phyloP scores from a whole-genome alignment of 2,329 filamentous ascomycete species.

The Fusarium sp. region DNA sequence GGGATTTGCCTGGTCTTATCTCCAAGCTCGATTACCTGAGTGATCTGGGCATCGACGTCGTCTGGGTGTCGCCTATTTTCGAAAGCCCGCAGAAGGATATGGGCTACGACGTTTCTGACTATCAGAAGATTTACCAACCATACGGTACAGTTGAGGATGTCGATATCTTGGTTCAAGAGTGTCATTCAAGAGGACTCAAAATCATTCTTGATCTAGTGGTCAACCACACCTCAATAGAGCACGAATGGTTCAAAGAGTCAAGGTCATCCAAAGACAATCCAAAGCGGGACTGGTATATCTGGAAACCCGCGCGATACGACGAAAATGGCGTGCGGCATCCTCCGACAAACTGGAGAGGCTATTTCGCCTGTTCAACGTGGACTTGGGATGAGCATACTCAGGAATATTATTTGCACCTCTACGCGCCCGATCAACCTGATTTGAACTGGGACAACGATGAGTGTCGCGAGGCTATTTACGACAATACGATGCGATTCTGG shows the following conservation, averaged over 20 bases:
- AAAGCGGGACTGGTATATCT: conserved; percentile 75
- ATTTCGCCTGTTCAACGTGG: conserved; percentile 65
- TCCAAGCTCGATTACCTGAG: conserved; percentile 74
- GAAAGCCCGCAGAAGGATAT: conserved; percentile 75
- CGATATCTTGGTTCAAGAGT: conserved; percentile 70
- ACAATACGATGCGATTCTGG: conserved; percentile 78
- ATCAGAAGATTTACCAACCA: conserved; percentile 73
- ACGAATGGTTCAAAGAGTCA: conserved; percentile 70
- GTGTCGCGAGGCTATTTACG: conserved; percentile 76
- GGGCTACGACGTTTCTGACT: conserved; percentile 81
- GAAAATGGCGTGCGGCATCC: conserved; percentile 66
- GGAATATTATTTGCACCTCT: conserved; percentile 72
- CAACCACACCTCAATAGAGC: conserved; percentile 73
- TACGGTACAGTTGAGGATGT: conserved; percentile 78
- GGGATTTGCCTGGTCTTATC: conserved; percentile 74
- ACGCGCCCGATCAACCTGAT: conserved; percentile 78
- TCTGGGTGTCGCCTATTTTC: conserved; percentile 69
- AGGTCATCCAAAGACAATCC: conserved; percentile 63
- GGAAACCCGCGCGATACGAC: conserved; percentile 70
- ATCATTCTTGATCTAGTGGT: conserved; percentile 80
- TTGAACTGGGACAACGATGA: conserved; percentile 81
- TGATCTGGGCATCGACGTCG: conserved; percentile 71
- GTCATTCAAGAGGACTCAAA: conserved; percentile 72
- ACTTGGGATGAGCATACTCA: conserved; percentile 64
- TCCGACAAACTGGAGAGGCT: conserved; percentile 69